phyloP scores from a whole-genome alignment of 768 basidiomycete genomes.

The Amanita rubescens region DNA sequence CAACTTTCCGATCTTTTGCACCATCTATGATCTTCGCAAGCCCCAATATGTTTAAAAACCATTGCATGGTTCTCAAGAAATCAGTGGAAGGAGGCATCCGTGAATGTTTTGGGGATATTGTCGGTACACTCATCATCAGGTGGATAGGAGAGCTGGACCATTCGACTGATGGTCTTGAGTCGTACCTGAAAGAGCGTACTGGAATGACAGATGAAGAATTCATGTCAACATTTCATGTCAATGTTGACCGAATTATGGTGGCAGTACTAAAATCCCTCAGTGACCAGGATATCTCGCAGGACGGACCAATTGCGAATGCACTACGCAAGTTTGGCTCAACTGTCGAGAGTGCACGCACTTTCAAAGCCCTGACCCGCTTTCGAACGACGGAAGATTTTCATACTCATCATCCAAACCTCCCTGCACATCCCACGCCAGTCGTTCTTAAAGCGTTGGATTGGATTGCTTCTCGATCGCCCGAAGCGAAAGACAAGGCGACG shows the following conservation, averaged over 20 bases:
- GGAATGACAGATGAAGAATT: conserved; percentile 28
- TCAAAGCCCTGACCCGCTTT: conserved; percentile 44
- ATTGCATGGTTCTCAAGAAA: conserved; percentile 57
- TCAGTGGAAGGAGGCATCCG: conserved; percentile 41
- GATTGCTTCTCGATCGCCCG: conserved; percentile 38
- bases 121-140: conserved; percentile 52
- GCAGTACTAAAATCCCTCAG: conserved; percentile 55
- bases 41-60: conserved; percentile 30
- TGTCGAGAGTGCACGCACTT: conserved; percentile 34
- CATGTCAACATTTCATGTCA: conserved; percentile 19
- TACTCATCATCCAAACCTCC: conserved; percentile 60
- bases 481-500: conserved; percentile 43
- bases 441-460: conserved; percentile 54
- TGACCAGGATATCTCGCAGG: conserved; percentile 55
- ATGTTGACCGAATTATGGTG: conserved; percentile 50
- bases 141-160: conserved; percentile 30
- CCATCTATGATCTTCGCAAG: conserved; percentile 50
- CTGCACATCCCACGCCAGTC: conserved; percentile 41
- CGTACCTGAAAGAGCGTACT: conserved; percentile 24
- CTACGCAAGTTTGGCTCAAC: conserved; percentile 32
- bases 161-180: conserved; percentile 24
- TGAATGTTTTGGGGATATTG: conserved; percentile 61
- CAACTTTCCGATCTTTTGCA: conserved; percentile 59
- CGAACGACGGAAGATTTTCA: conserved; percentile 40
- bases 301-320: conserved; percentile 41